Evolutionary conservation across 257 asterid genomes (phyloP).

Genomic region (Lithospermum erythrorhizon): DNA sequence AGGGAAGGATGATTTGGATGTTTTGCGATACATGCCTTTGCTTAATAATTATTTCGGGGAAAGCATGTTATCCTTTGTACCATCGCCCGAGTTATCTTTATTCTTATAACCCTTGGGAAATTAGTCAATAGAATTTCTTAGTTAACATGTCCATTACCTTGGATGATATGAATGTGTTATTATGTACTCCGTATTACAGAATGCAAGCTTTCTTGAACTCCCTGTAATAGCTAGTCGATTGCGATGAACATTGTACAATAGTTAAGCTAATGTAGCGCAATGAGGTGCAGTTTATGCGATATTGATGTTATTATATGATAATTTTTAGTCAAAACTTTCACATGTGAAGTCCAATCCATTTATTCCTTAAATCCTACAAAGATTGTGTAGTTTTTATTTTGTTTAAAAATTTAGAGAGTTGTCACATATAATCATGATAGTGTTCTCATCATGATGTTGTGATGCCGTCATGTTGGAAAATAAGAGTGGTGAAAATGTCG

Average conservation of each 20-base stretch:
- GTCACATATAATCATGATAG: too few relatives aligned
- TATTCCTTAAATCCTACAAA: too few relatives aligned
- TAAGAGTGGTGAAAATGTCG: too few relatives aligned
- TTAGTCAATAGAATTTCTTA: not conserved
- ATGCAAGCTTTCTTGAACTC: not conserved
- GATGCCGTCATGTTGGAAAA: too few relatives aligned
- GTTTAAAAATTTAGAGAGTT: too few relatives aligned
- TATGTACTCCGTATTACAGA: not conserved
- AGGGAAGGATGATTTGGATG: conserved; percentile 43
- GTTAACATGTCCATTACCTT: not conserved
- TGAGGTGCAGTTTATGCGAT: too few relatives aligned
- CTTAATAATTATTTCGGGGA: conserved; percentile 68
- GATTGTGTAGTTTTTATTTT: too few relatives aligned
- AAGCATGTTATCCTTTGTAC: conserved; percentile 59
- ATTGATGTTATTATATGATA: too few relatives aligned
- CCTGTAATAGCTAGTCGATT: too few relatives aligned
- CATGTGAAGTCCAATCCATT: too few relatives aligned
- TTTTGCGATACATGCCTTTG: conserved; percentile 39
- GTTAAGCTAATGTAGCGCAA: not conserved
- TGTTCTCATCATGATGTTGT: too few relatives aligned
- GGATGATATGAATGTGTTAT: not conserved
- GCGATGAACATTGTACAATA: not conserved
- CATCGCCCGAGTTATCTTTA: conserved; percentile 44
- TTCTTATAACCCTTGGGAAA: conserved; percentile 37
- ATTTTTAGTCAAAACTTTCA: too few relatives aligned